Conservation (phyloP, 1,284 basidiomycete genomes). For the Apiotrichum siamense region DNA sequence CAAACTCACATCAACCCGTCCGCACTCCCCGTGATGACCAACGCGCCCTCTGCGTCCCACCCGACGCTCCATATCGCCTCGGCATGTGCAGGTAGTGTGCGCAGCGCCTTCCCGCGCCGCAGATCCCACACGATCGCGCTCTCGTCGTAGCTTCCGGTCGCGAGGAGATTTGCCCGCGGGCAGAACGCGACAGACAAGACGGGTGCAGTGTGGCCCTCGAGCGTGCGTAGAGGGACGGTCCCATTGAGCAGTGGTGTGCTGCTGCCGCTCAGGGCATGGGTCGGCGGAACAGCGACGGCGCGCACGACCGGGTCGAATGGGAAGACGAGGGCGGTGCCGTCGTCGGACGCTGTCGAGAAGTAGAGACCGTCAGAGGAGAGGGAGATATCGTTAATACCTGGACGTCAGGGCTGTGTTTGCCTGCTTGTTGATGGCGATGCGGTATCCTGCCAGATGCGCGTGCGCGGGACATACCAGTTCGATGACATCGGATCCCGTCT, state of each 20-base stretch:
- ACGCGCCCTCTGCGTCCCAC: slow-evolving; percentile 90
- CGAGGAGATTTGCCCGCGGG: slow-evolving; percentile 78
- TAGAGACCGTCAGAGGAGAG: slow-evolving; percentile 76
- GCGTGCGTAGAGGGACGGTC: slow-evolving; percentile 48
- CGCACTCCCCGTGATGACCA: slow-evolving; percentile 89
- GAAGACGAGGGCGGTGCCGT: slow-evolving; percentile 41
- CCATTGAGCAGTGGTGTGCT: neutral
- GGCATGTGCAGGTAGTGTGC: slow-evolving; percentile 85
- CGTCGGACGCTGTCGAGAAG: slow-evolving; percentile 84
- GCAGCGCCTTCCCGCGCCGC: slow-evolving; percentile 69
- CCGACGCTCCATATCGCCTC: slow-evolving; percentile 90
- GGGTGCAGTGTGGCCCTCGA: slow-evolving; percentile 84
- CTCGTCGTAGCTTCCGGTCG: slow-evolving; percentile 90
- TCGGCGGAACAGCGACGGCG: neutral
- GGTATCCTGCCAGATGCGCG: neutral
- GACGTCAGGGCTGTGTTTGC: neutral
- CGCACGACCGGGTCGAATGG: slow-evolving; percentile 5
- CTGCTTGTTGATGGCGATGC: no score
- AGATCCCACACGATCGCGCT: slow-evolving; percentile 93
- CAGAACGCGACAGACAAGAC: slow-evolving; percentile 90
- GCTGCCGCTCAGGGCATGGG: neutral
- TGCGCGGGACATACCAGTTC: slow-evolving; percentile 22
- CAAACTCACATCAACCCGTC: slow-evolving; percentile 84
- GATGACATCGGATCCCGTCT: slow-evolving; percentile 25
- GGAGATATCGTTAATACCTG: slow-evolving; percentile 78